phyloP scores from a whole-genome alignment of 1,284 basidiomycete genomes.

The Rhodotorula sp. region DNA sequence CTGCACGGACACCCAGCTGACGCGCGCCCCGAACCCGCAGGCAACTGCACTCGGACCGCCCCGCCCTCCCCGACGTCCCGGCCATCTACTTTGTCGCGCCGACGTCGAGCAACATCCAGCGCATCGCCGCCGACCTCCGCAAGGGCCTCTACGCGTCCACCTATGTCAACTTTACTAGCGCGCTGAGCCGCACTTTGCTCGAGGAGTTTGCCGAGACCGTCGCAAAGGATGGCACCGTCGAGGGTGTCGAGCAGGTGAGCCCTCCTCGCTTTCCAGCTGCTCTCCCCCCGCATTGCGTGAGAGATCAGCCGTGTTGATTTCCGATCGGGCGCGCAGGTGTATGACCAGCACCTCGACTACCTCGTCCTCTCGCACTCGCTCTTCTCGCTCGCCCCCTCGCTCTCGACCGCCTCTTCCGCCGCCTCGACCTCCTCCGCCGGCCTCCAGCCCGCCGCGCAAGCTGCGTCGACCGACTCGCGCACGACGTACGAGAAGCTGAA shows the following conservation, averaged over 20 bases:
- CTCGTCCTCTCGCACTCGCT: slow-evolving; percentile 91
- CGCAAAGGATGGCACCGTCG: slow-evolving; percentile 79
- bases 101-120: slow-evolving; percentile 77
- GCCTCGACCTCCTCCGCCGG: slow-evolving; percentile 30
- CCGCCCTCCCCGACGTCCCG: slow-evolving; percentile 90
- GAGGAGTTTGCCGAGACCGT: slow-evolving; percentile 92
- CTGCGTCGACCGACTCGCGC: slow-evolving; percentile 36
- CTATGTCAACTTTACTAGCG: slow-evolving; percentile 93
- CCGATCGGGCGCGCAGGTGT: slow-evolving; percentile 59
- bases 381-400: slow-evolving; percentile 71
- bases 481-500: slow-evolving; percentile 81
- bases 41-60: slow-evolving; percentile 85
- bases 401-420: slow-evolving; percentile 35
- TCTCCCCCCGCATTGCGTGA: neutral
- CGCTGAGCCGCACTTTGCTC: slow-evolving; percentile 79
- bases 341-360: slow-evolving; percentile 97
- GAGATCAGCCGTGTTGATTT: no score
- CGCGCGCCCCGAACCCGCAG: slow-evolving; percentile 53
- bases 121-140: slow-evolving; percentile 74
- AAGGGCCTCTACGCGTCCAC: slow-evolving; percentile 88
- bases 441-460: slow-evolving; percentile 34
- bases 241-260: slow-evolving; percentile 74
- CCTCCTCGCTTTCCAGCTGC: slow-evolving; percentile 12
- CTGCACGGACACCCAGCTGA: neutral
- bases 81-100: slow-evolving; percentile 97